Evolutionary conservation across 1,284 basidiomycete genomes (phyloP), one percentile per base, ranked within the genome.

Genomic region (Rhodotorula sp.): DNA sequence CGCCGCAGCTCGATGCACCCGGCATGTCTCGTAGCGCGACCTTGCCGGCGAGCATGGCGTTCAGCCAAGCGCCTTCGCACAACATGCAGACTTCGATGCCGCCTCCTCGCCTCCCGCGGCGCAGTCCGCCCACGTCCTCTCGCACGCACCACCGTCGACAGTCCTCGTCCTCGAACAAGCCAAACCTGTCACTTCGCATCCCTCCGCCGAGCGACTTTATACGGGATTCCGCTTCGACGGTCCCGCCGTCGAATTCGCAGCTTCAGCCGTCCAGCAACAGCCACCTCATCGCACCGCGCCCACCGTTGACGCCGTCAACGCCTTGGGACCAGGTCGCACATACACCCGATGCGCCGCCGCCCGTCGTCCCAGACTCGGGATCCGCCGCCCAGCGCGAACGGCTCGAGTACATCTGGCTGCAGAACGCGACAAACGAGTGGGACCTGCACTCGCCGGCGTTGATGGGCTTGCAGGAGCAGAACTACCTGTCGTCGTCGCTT

Each of bases 121-220:
- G 39, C 9, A 44, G 39, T 44, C 39, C 39, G 39, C 39, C 39
- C 19, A 10, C 39, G 39, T 39, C 62, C 61, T 20, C 64, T 36
- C 34, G 22, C 54, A 15, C 54, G 32, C 15, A 55, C 32, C 32
- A 55, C 54, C 47, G 59, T 19, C 60, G 44, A n/a, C 8, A 24
- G 10, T 36, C 51, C 20, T 17, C 27, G 6, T 68, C 32, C 13
- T 36, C 24, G 27, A 47, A 48, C 32, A 74, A 70, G 59, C 71
- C 76, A 15, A 72, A 66, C 62, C 61, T 74, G 11, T 68, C 68
- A 4, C 59, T 75, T 0, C 69, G 61, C 60, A 77, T 76, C 44
- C 75, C 75, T 22, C 70, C 66, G 29, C 72, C 73, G 11, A n/a
- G 53, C 1, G 63, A 60, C 24, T 71, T 68, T 48, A 24, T 44